Base-by-base conservation (phyloP, 2,329 filamentous ascomycete species). In the Penicillium olsonii region DNA sequence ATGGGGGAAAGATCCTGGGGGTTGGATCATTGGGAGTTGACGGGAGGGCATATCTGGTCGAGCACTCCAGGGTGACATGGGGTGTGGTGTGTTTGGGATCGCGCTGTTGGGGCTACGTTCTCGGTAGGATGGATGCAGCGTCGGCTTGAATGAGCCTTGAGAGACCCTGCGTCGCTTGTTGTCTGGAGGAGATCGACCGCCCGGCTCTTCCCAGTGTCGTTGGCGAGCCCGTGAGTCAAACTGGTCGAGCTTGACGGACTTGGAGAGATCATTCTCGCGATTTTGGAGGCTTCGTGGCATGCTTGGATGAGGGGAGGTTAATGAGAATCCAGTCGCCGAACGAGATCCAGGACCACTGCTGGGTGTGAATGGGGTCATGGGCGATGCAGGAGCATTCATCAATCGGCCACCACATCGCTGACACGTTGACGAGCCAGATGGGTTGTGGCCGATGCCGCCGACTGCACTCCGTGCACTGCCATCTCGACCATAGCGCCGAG, bases 401-500 rank as follows among this genome's bases (percentile, higher is more conserved):
- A 75, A 68, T 37, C 72, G 74, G 4, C 77, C 76, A 38, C 76
- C 76, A 59, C 75, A 78, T 34, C 68, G 63, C 46, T 58, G 70
- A 53, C 71, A 74, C 14, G 64, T 61, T n/a, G 69, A 70, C 18
- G 66, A 65, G 11, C 71, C 68, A 12, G 65, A 59, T 46, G 67
- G 63, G 29, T 70, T 72, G 55, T 67, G 65, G 44, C 61, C 69
- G 40, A 72, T 67, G 1, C 66, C 64, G 7, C 70, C 65, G 12
- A 61, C 64, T 7, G 61, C 37, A 35, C 59, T 68, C 35, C 71
- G 72, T 50, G 67, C 65, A 48, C 66, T 74, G 11, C 72, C 71
- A 56, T 81, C 83, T 29, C 88, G 83, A 17, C 75, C 75, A 48
- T 78, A 80, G 26, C 88, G 81, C 19, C 89, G 86, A 29, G 94